Evolutionary conservation across 768 basidiomycete species (phyloP), one percentile per base, ranked within the genome.

Genomic region (Tricholoma furcatifolium): DNA sequence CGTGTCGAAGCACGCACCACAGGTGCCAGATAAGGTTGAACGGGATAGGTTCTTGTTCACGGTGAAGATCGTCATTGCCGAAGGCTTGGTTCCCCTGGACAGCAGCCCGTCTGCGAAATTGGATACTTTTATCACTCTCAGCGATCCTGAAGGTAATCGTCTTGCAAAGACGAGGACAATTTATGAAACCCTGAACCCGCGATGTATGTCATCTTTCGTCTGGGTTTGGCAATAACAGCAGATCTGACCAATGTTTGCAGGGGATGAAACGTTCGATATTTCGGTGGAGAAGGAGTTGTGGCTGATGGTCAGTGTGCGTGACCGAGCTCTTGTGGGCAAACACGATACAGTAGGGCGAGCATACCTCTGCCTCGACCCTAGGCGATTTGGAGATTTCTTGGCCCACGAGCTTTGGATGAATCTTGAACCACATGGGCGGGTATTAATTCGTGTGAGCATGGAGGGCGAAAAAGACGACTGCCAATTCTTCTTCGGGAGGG

Each of bases 391-490:
- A 11, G 94, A 99, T 73, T 87, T 88, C 67, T 73, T 98, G 54
- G 77, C 93, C 2, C 93, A 94, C 62, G 97, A 99, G 54, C 67
- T 95, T 6, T 94, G 94, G 89, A 80, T 95, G 73, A 88, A 92
- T 55, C 74, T 98, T 14, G 95, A 98, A 64, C 84, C 87, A 0
- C 79, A 84, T 49, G 94, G 97, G 4, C 82, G 93, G 31, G 79
- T 98, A 45, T 72, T 97, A 34, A 74, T 97, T 30, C 82, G 97
- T 17, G 81, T 98, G 53, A 95, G 93, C 65, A 97, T 98, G 94
- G 97, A 99, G 65, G 94, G 95, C 48, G 97, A 98, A 78, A 94
- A 96, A 70, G 94, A 97, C 61, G 97, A 99, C 66, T 91, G 93
- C 7, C 91, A 91, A 60, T 99, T 97, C 75, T 95, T 90, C 76